Evolutionary conservation across 2,329 filamentous ascomycete species (phyloP), one percentile per base, ranked within the genome.

Genomic region (Aspergillus pseudoviridinutans): DNA sequence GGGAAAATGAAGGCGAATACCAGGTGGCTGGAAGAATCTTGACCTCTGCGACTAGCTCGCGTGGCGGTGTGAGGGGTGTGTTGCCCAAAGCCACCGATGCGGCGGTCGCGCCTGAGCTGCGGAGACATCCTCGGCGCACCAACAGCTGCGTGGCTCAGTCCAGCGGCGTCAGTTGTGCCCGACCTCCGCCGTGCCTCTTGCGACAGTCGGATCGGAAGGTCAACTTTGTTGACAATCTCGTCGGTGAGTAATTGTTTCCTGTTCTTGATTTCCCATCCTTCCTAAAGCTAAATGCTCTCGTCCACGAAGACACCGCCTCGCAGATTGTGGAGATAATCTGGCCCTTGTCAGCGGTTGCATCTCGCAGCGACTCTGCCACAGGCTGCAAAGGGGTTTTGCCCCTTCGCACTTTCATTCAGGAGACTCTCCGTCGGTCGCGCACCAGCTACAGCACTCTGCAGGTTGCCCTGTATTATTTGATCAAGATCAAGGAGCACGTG

Each of bases 381-480:
- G 87, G 85, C 58, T 83, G 83, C 71, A 91, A 89, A 72, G 86
- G 89, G 53, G 90, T 97, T 60, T 80, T 99, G 64, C 92, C 93
- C 58, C 82, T 99, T 68, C 90, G 92, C 65, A 96, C 89, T 54
- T 99, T 97, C 74, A 97, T 99, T 68, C 92, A 97, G 77, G 94
- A 97, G 81, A 97, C 94, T 22, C 82, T 99, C 64, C 90, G 92
- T 66, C 87, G 94, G 68, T 99, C 94, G 59, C 88, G 93, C 68
- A 96, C 94, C 47, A 97, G 92, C 79, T 99, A 97, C 79, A 97
- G 93, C 58, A 99, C 94, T 29, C 80, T 99, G 55, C 94, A 97
- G 77, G 94, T 99, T 59, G 93, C 94, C 27, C 81, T 99, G 61
- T 99, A 97, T 76, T 99, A 99, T 74, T 79, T 99, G 69, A 88